A percentile compares a stretch with the other conserved stretches of the same genome.
These are phyloP conservation scores for Asterella californica DNA, from an alignment of 225 moss, liverwort and hornwort genomes.

Conservation along the genomic window DNA sequence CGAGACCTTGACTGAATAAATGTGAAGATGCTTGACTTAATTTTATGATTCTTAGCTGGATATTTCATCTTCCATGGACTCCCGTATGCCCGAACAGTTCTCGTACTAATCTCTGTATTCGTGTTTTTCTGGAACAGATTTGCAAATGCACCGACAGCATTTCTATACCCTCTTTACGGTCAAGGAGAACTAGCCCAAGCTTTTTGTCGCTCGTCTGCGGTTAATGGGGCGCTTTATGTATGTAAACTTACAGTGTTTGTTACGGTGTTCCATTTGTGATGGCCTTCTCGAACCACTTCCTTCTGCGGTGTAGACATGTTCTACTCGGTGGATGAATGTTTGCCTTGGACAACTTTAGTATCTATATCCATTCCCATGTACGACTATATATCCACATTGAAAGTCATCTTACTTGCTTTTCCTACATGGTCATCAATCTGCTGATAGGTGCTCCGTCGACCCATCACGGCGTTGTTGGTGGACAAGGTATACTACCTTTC, in stretches of 20 bases:
- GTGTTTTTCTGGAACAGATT: slow-evolving; percentile 44
- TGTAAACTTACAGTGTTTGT: slow-evolving; percentile 1
- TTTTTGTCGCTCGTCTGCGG: slow-evolving; percentile 95
- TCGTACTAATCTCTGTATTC: neutral
- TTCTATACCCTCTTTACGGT: slow-evolving; percentile 94
- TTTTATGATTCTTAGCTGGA: neutral
- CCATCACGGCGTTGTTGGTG: slow-evolving; percentile 63
- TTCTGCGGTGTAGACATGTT: neutral
- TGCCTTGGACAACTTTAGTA: neutral
- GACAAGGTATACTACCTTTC: slow-evolving; percentile 53
- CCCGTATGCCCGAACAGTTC: neutral
- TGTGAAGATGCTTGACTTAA: neutral
- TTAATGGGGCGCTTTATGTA: slow-evolving; percentile 90
- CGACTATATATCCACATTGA: neutral
- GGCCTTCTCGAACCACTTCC: too few relatives aligned
- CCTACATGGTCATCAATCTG: neutral
- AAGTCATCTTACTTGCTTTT: neutral
- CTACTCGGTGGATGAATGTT: neutral
- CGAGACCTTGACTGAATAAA: neutral
- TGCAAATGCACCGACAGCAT: slow-evolving; percentile 77
- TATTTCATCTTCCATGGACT: neutral
- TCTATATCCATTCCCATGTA: too few relatives aligned
- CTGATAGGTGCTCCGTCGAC: slow-evolving; percentile 80
- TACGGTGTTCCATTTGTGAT: neutral
- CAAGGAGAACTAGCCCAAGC: slow-evolving; percentile 97